Base-by-base conservation (phyloP, 2,329 filamentous ascomycete genomes). In the Chaetothyriales sp. region DNA sequence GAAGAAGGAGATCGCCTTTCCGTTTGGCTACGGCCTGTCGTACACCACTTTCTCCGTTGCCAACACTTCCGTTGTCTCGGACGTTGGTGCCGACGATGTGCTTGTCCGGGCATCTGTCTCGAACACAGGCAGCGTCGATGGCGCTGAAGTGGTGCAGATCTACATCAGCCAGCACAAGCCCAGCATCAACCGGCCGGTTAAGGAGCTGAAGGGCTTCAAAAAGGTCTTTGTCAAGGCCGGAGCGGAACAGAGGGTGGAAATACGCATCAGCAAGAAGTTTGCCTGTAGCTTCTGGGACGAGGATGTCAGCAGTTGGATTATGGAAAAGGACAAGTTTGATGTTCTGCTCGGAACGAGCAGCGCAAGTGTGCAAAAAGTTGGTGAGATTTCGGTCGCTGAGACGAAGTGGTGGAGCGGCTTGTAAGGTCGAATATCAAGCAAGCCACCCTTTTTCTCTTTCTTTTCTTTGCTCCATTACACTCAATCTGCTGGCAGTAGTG, bases 1-100 rank as follows among this genome's bases (percentile, higher is more conserved):
- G n/a, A 73, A 80, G 36, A 73, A 79, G 3, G 71, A 73, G 0
- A 77, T 82, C 0, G 74, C 83, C 25, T 92, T 89, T 66, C 75
- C 82, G 51, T 93, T 93, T 63, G 86, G 86, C 10, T 81, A 87
- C 61, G 86, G 86, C 1, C 72, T 92, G 1, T 84, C 81, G 15
- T 92, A 89, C 66, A 88, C 84, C 0, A 78, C 70, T 0, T 90
- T 90, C 63, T 58, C 64, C 8, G 74, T 76, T 57, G 75, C 71
- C 1, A 68, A 74, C 43, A 68, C 81, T 1, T 51, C 54, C 2
- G 63, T 64, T 1, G 6, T 39, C 32, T 70, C 78, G 18, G 62
- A 65, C 0, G n/a, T n/a, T n/a, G 68, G 71, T 0, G 63, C 62
- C 0, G 70, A 78, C 18, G 72, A 69, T 0, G 63, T 79, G 44